Conservation (phyloP, 1,284 basidiomycete species). For the Trichosporon sp. region DNA sequence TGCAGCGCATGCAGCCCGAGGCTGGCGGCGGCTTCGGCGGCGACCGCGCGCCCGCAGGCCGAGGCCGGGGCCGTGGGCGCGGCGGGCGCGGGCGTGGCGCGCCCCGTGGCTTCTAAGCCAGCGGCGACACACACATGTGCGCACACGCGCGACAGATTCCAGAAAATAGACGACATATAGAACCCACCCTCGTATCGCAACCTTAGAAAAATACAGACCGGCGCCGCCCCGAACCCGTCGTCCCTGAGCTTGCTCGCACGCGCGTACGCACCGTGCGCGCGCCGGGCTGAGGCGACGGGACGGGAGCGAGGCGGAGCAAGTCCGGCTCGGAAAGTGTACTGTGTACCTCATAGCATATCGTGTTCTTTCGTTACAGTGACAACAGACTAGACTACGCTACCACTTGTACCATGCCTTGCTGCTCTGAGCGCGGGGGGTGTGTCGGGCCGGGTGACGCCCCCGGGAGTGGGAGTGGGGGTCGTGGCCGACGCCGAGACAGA, state of each 20-base stretch:
- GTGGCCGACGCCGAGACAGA: too few species aligned
- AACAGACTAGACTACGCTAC: neutral
- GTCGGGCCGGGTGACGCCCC: too few species aligned
- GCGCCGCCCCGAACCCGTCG: too few species aligned
- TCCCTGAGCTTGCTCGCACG: neutral
- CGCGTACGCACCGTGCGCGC: too few species aligned
- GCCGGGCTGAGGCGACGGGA: neutral
- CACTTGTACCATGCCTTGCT: neutral
- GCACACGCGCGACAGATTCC: neutral
- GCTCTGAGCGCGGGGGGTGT: neutral
- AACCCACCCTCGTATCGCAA: neutral
- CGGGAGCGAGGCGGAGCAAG: neutral
- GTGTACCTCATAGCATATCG: neutral
- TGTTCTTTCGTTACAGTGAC: neutral
- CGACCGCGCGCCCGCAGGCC: neutral
- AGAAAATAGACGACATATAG: neutral
- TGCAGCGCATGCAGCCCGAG: conserved; percentile 14
- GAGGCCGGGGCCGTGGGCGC: conserved; percentile 9
- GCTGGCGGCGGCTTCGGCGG: conserved; percentile 14
- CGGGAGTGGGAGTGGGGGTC: too few species aligned
- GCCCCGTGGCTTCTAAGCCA: neutral
- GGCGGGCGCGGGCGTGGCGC: conserved; percentile 5
- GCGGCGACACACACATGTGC: too few species aligned
- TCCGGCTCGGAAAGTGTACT: neutral
- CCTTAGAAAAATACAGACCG: neutral